Percentiles rank a stretch among this genome's conserved stretches.
These are phyloP conservation scores for Epichloe baconii DNA, from an alignment of 2,329 filamentous ascomycete species.

Conservation along the genomic window DNA sequence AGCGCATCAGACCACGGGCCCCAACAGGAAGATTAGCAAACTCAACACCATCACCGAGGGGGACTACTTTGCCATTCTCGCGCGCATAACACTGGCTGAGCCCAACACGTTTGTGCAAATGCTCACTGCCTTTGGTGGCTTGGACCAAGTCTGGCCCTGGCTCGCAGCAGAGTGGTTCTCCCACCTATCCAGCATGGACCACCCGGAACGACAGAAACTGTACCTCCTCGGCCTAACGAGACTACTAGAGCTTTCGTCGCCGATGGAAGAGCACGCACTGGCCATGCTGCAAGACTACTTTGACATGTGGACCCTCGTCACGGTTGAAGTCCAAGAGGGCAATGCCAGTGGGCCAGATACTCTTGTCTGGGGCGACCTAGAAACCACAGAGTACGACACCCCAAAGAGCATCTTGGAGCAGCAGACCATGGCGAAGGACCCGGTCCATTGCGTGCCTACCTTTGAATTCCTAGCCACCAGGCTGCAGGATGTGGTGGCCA, in stretches of 20 bases:
- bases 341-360: constrained; percentile 37
- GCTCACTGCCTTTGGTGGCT: constrained; percentile 31
- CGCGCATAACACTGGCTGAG: constrained; percentile 62
- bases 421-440: constrained; percentile 44
- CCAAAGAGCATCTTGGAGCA: constrained; percentile 41
- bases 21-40: constrained; percentile 54
- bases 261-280: constrained; percentile 45
- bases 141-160: constrained; percentile 46
- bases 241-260: constrained; percentile 50
- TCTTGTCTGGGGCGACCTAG: constrained; percentile 32
- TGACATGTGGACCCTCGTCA: constrained; percentile 59
- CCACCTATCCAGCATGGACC: constrained; percentile 54
- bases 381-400: constrained; percentile 40
- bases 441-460: constrained; percentile 52
- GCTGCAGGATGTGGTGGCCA: constrained; percentile 43
- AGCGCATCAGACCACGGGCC: constrained; percentile 70
- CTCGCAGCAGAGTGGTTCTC: constrained; percentile 52
- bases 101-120: constrained; percentile 54
- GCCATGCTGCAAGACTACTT: constrained; percentile 58
- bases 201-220: constrained; percentile 54
- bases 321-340: constrained; percentile 52
- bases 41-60: constrained; percentile 67
- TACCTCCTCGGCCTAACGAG: constrained; percentile 61
- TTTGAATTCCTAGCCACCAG: constrained; percentile 51
- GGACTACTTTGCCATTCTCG: constrained; percentile 74